Evolutionary conservation across 2,329 filamentous ascomycete genomes (phyloP).

Genomic region (Talaromyces sp.): DNA sequence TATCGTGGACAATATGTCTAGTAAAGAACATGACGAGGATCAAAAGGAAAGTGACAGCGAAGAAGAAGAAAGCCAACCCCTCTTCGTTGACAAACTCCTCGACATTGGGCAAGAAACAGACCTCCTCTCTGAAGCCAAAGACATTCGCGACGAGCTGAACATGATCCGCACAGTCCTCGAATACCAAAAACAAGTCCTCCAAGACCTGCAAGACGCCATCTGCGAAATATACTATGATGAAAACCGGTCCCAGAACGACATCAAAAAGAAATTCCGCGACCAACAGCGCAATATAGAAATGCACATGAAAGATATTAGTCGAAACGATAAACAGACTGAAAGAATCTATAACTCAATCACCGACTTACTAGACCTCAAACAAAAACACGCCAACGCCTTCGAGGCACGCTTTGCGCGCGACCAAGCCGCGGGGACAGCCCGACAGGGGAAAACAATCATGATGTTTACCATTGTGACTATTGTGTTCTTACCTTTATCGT

Average conservation of each 20-base stretch:
- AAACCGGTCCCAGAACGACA: slow-evolving; percentile 40
- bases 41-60: slow-evolving; percentile 18
- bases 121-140: slow-evolving; percentile 59
- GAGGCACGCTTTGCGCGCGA: slow-evolving; percentile 56
- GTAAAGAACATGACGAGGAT: slow-evolving; percentile 19
- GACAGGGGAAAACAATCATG: slow-evolving; percentile 54
- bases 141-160: slow-evolving; percentile 62
- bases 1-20: slow-evolving; percentile 19
- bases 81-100: slow-evolving; percentile 39
- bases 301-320: slow-evolving; percentile 55
- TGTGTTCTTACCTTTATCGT: slow-evolving; percentile 52
- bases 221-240: slow-evolving; percentile 32
- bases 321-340: slow-evolving; percentile 60
- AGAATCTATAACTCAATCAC: slow-evolving; percentile 57
- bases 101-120: slow-evolving; percentile 59
- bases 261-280: slow-evolving; percentile 53
- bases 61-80: slow-evolving; percentile 37
- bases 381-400: slow-evolving; percentile 64
- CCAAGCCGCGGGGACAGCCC: slow-evolving; percentile 57
- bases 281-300: slow-evolving; percentile 55
- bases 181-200: slow-evolving; percentile 34
- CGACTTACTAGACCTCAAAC: slow-evolving; percentile 61
- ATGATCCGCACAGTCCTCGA: slow-evolving; percentile 49
- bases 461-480: slow-evolving; percentile 58
- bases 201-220: slow-evolving; percentile 32